Conservation (phyloP, 1,284 basidiomycete species). For the Wolfiporia cocos region DNA sequence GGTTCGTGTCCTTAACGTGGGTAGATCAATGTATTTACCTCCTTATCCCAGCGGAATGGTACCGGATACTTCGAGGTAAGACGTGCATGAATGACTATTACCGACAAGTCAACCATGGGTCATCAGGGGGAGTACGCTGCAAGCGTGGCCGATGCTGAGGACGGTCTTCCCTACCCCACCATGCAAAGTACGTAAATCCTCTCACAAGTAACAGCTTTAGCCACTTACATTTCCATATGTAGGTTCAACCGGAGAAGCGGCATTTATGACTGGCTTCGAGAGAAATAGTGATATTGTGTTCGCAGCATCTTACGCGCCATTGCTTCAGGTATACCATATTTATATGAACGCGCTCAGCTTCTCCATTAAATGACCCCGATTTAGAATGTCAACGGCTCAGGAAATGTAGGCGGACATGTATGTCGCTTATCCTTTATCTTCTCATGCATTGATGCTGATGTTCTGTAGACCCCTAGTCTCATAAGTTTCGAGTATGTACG, state of each 20-base stretch:
- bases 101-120: too few species aligned
- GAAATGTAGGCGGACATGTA: slow-evolving; percentile 51
- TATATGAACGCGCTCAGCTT: neutral
- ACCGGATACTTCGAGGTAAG: slow-evolving; percentile 51
- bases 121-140: slow-evolving; percentile 64
- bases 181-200: slow-evolving; percentile 37
- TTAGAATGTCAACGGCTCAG: slow-evolving; percentile 48
- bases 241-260: slow-evolving; percentile 53
- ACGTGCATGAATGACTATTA: too few species aligned
- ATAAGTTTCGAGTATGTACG: slow-evolving; percentile 56
- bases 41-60: slow-evolving; percentile 40
- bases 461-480: slow-evolving; percentile 50
- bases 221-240: slow-evolving; percentile 5
- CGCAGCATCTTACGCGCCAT: slow-evolving; percentile 62
- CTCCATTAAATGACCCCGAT: slow-evolving; percentile 1
- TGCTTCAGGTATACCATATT: slow-evolving; percentile 40
- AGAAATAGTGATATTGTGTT: slow-evolving; percentile 50
- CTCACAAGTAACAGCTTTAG: neutral
- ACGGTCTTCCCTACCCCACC: slow-evolving; percentile 53
- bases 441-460: slow-evolving; percentile 5
- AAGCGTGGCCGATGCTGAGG: slow-evolving; percentile 56
- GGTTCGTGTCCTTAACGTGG: slow-evolving; percentile 19
- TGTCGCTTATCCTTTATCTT: slow-evolving; percentile 2
- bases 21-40: neutral
- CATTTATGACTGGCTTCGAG: slow-evolving; percentile 71